Evolutionary conservation across 1,139 yeast genomes (phyloP), one percentile per base, ranked within the genome.

Genomic region (Yamadazyma sp.): DNA sequence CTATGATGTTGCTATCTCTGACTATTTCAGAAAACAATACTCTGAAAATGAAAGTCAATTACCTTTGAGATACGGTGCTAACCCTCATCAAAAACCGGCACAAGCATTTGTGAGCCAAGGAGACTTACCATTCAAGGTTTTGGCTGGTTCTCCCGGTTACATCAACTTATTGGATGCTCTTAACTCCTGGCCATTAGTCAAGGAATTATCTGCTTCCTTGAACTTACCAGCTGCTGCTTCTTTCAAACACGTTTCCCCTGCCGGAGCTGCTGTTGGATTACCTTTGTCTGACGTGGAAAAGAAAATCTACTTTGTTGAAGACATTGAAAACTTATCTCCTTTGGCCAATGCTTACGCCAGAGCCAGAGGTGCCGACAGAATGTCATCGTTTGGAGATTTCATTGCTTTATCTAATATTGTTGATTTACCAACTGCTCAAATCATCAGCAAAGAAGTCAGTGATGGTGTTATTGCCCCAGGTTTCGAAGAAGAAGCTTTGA

Each of bases 381-480:
- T 92, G 98, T 89, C 97, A 11, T 87, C 96, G 12, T 92, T 92
- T 60, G 98, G 98, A 61, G 98, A 92, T 70, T 92, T 90, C 77
- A 92, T 92, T 59, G 98, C 98, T 39, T 76, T 92, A 49, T 88
- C 97, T 45, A 90, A 90, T 74, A 87, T 86, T 67, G 98, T 92
- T 50, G 98, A 92, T 64, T 73, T 86, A 42, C 90, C 97, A 61
- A 92, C 98, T 43, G 98, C 98, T 41, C 86, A 86, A 67, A 92
- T 92, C 67, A 92, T 92, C 62, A 86, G 97, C 43, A 88, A 87
- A 69, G 98, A 92, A 73, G 98, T 92, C 33, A 84, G 95, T 31
- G 98, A 92, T 62, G 98, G 98, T 75, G 96, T 92, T 44, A 87
- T 92, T 71, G 98, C 98, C 30, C 98, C 98, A 54, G 97, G 96